Percentiles rank a stretch among this genome's conserved stretches.
Conservation (phyloP, 108 stramenopile genomes). For the Skeletonema menzelii region DNA sequence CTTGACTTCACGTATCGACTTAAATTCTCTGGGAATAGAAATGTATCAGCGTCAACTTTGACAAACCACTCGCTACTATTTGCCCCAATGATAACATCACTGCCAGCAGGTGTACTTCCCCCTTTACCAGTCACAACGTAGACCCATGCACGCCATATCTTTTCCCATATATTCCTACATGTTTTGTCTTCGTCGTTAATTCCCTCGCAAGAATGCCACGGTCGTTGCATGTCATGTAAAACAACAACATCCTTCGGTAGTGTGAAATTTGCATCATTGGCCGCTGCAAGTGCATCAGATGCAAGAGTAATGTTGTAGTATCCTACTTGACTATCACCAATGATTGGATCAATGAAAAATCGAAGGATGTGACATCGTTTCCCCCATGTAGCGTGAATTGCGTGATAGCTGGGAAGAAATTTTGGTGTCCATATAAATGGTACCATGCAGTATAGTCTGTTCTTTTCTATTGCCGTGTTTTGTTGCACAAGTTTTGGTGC, state of each 20-base stretch:
- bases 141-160: constrained; percentile 35
- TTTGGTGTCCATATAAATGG: constrained; percentile 38
- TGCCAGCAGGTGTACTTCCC: background rate
- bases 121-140: constrained; percentile 22
- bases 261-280: constrained; percentile 18
- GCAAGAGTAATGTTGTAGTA: constrained; percentile 33
- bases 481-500: background rate
- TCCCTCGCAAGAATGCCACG: constrained; percentile 26
- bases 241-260: constrained; percentile 35
- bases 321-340: constrained; percentile 25
- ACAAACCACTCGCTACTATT: constrained; percentile 40
- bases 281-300: constrained; percentile 6
- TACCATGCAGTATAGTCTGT: constrained; percentile 37
- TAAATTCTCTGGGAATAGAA: constrained; percentile 38
- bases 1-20: constrained; percentile 18
- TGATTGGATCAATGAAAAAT: constrained; percentile 42
- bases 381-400: constrained; percentile 28
- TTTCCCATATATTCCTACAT: constrained; percentile 43
- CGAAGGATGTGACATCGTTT: constrained; percentile 34
- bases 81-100: constrained; percentile 4
- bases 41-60: constrained; percentile 45
- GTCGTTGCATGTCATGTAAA: constrained; percentile 33
- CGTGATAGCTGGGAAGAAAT: constrained; percentile 20
- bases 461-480: background rate
- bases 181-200: constrained; percentile 13